Conservation (phyloP, 139 green algal genomes). For the Micractinium sp. region DNA sequence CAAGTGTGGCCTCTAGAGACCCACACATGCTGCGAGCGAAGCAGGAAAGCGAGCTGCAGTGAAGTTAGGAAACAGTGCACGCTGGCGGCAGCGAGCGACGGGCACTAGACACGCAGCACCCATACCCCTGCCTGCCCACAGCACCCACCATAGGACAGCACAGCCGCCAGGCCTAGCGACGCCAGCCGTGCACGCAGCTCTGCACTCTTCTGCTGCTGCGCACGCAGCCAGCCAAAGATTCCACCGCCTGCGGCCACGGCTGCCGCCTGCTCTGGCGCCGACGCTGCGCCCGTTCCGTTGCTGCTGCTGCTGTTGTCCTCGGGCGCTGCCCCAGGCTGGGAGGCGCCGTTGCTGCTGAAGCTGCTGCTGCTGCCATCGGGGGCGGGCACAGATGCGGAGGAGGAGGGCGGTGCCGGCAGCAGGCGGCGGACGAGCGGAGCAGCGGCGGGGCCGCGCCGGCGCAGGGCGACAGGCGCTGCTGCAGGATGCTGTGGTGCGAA, state of each 20-base stretch:
- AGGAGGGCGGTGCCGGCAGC: neutral
- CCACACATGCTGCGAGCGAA: no score
- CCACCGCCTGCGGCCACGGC: neutral
- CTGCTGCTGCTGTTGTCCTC: constrained; percentile 3
- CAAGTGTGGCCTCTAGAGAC: no score
- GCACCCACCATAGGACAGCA: constrained; percentile 38
- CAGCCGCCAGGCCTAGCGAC: constrained; percentile 39
- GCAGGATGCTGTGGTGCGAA: no score
- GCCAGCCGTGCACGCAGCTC: constrained; percentile 23
- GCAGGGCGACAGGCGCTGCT: no score
- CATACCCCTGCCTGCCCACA: neutral
- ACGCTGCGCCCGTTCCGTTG: neutral
- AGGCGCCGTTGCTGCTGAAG: constrained; percentile 5
- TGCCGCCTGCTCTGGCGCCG: neutral
- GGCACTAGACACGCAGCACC: no score
- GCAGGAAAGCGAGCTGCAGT: no score
- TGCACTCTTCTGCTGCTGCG: constrained; percentile 16
- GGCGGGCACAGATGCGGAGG: neutral
- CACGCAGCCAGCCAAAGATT: constrained; percentile 30
- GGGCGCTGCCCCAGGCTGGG: neutral
- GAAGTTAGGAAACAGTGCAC: no score
- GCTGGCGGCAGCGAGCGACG: no score
- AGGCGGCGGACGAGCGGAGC: neutral
- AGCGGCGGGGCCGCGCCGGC: neutral
- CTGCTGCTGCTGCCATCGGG: constrained; percentile 25